A percentile compares a stretch with the other conserved stretches of the same genome.
phyloP scores from a whole-genome alignment of 345 rosid species.

The Erucastrum elatum region DNA sequence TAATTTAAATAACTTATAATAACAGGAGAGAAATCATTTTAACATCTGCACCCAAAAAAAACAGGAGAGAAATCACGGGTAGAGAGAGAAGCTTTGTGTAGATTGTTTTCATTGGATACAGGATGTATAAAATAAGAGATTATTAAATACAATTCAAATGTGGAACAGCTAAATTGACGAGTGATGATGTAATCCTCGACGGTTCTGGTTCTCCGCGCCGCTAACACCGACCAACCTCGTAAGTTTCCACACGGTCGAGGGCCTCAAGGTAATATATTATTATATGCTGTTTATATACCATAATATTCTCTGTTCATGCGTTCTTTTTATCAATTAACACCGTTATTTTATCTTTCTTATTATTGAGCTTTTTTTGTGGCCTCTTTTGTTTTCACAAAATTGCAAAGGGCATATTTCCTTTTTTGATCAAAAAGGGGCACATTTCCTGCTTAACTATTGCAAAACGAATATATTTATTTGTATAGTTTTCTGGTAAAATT shows the following conservation, averaged over 20 bases:
- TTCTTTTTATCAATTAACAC: background rate
- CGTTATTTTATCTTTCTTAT: background rate
- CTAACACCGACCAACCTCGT: constrained; percentile 41
- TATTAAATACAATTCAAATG: background rate
- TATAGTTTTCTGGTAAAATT: background rate
- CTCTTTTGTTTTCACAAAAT: background rate
- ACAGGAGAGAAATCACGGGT: constrained; percentile 16
- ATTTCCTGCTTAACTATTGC: background rate
- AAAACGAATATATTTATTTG: background rate
- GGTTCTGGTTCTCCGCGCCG: constrained; percentile 45
- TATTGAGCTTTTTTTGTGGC: background rate
- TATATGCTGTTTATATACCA: background rate
- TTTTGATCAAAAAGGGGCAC: background rate
- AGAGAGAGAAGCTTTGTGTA: constrained; percentile 32
- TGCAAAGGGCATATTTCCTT: background rate
- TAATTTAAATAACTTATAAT: background rate
- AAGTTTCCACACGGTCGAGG: constrained; percentile 30
- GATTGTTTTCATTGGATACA: constrained; percentile 33
- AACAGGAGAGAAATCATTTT: too few relatives aligned
- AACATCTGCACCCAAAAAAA: too few relatives aligned
- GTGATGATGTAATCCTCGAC: constrained; percentile 31
- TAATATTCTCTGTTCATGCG: constrained; percentile 15
- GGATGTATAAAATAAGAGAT: background rate
- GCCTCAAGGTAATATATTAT: background rate
- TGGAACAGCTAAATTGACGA: constrained; percentile 26